A percentile compares a stretch with the other conserved stretches of the same genome.
Conservation (phyloP, 768 basidiomycete genomes). For the Bullera alba region DNA sequence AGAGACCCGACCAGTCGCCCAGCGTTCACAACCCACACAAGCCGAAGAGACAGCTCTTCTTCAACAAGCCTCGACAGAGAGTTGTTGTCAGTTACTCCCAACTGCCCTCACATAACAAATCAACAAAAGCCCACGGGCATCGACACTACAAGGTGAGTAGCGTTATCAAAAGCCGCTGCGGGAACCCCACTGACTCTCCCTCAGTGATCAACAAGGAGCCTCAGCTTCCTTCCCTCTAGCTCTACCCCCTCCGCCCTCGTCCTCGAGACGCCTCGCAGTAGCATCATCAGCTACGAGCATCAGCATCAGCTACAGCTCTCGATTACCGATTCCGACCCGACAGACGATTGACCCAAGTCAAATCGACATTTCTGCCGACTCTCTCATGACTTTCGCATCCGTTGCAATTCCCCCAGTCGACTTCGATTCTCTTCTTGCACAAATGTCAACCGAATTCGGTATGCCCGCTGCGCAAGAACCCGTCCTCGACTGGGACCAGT, state of each 20-base stretch:
- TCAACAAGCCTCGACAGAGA: not conserved
- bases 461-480: conserved; percentile 9
- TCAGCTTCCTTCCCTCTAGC: conserved; percentile 1
- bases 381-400: not conserved
- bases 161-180: conserved; percentile 1
- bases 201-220: conserved; percentile 1
- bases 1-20: not conserved
- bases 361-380: not conserved
- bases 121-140: not conserved
- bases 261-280: not conserved
- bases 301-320: not conserved
- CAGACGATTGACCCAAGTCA: not conserved
- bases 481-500: conserved; percentile 25
- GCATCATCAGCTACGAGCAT: not conserved
- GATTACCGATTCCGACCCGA: not conserved
- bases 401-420: not conserved
- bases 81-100: conserved; percentile 1
- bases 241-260: conserved; percentile 7
- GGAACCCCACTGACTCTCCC: conserved; percentile 11
- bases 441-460: conserved; percentile 18
- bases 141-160: not conserved
- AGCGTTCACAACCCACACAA: conserved; percentile 9
- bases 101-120: conserved; percentile 18
- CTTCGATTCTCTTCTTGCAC: conserved; percentile 6
- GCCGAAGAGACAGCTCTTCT: not conserved